Evolutionary conservation across 1,284 basidiomycete genomes (phyloP), one percentile per base, ranked within the genome.

Genomic region (Rugiboletus extremiorientalis): DNA sequence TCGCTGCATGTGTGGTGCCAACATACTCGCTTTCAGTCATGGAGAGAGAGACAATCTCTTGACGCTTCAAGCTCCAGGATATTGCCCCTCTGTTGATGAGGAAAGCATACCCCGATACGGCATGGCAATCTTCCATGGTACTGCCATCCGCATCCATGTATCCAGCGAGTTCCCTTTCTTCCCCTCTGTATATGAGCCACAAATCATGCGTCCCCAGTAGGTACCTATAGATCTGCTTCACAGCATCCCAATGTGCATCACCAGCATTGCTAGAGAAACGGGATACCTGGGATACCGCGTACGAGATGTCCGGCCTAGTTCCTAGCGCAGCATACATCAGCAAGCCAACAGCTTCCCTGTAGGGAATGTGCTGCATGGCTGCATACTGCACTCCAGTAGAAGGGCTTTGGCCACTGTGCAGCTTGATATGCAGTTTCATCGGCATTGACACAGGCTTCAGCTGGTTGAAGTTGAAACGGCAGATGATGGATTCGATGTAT

Each of bases 51-150:
- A 72, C 59, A 6, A 59, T 34, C 5, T 56, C 54, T 12, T 80
- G 78, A 10, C 66, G 60, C 54, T 74, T 75, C 10, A 71, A 62
- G 27, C 54, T 56, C 76, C 76, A 80, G 0, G 64, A 70, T 6
- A 79, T 51, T 4, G 74, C 69, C 2, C 68, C 73, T 0, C 71
- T 69, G 41, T 69, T 62, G 1, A 78, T 44, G 1, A 74, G 33
- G 41, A 77, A 76, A 0, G 66, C 59, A 37, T 73, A 76, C 4
- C 76, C 72, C 0, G 67, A 68, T 2, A 74, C 66, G 0, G 75
- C 68, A 5, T 60, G 56, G 1, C 63, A 16, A 36, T 74, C 58
- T 33, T 69, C 59, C 5, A 18, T 25, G 5, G 25, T 14, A 18
- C 41, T 41, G 6, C 23, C 22, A 16, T 41, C 40, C 6, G 15